These are phyloP conservation scores for Entelexis sorbosivorans DNA, from an alignment of 1,139 yeast genomes.

Conservation along the genomic window DNA sequence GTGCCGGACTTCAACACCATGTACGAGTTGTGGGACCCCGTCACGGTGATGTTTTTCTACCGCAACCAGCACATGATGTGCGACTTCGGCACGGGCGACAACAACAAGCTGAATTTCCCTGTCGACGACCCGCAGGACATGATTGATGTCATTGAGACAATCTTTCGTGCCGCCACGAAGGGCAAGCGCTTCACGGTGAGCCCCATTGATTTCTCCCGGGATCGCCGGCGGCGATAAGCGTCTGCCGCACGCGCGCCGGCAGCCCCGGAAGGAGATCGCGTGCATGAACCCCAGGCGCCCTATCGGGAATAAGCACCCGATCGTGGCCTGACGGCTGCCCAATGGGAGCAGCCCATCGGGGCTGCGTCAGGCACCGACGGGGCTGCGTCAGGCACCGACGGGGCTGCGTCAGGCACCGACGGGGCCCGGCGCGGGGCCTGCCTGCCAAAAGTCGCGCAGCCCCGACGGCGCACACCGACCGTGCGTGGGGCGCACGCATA, in stretches of 20 bases:
- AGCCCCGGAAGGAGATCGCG: too few species aligned
- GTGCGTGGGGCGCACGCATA: too few species aligned
- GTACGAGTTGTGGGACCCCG: conserved; percentile 87
- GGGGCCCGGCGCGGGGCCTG: too few species aligned
- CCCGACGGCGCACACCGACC: too few species aligned
- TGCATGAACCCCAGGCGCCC: too few species aligned
- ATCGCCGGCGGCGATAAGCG: neutral
- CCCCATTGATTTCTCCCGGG: conserved; percentile 36
- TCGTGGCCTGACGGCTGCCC: too few species aligned
- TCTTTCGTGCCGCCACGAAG: conserved; percentile 81
- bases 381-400: too few species aligned
- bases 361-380: too few species aligned
- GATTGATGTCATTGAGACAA: conserved; percentile 81
- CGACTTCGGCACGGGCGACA: conserved; percentile 96
- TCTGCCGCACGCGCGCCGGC: neutral
- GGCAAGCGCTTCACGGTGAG: conserved; percentile 88
- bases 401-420: too few species aligned
- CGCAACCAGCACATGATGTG: conserved; percentile 94
- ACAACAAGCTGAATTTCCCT: conserved; percentile 78
- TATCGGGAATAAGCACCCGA: too few species aligned
- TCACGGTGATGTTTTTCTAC: conserved; percentile 86
- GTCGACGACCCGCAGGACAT: conserved; percentile 76
- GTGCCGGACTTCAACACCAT: conserved; percentile 87
- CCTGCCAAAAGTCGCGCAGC: too few species aligned
- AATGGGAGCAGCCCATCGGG: too few species aligned